Evolutionary conservation across 2,329 filamentous ascomycete species (phyloP).

Genomic region (Paraconiothyrium brasiliense): DNA sequence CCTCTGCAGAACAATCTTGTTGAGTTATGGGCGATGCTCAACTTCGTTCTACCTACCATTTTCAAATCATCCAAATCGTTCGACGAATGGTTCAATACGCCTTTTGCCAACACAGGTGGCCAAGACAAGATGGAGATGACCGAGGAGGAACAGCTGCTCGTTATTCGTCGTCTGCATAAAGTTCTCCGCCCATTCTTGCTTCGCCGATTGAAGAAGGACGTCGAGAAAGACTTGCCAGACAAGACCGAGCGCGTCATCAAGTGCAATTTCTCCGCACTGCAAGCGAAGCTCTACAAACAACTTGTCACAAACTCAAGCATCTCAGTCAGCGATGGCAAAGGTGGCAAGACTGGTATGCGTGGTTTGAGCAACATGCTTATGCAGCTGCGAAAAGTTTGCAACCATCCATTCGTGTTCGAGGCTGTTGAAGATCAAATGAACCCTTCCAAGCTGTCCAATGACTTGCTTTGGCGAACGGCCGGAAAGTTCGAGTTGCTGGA

Average conservation of each 20-base stretch:
- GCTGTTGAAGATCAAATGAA: constrained; percentile 99
- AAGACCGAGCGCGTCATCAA: constrained; percentile 99
- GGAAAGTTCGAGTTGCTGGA: constrained; percentile 98
- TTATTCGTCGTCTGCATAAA: constrained; percentile 98
- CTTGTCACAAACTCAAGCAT: constrained; percentile 96
- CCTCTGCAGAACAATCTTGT: constrained; percentile 96
- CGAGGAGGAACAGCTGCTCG: constrained; percentile 98
- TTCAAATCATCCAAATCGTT: constrained; percentile 99
- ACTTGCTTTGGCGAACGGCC: constrained; percentile 91
- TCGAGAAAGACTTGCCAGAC: constrained; percentile 97
- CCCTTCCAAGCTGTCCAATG: constrained; percentile 85
- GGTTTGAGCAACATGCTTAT: constrained; percentile 99
- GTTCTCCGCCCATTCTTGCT: constrained; percentile 96
- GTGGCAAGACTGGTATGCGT: constrained; percentile 91
- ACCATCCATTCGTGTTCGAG: constrained; percentile 98
- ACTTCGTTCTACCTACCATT: constrained; percentile 97
- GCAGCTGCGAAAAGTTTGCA: constrained; percentile 98
- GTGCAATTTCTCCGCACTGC: constrained; percentile 95
- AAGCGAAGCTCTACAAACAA: constrained; percentile 95
- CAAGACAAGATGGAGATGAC: constrained; percentile 99
- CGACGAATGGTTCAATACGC: constrained; percentile 99
- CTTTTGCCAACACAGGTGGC: constrained; percentile 96
- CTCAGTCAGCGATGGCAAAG: constrained; percentile 92
- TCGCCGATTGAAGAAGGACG: constrained; percentile 98
- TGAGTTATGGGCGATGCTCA: constrained; percentile 96